Base-by-base conservation (phyloP, 805 yeast genomes). In the Candida pini region DNA sequence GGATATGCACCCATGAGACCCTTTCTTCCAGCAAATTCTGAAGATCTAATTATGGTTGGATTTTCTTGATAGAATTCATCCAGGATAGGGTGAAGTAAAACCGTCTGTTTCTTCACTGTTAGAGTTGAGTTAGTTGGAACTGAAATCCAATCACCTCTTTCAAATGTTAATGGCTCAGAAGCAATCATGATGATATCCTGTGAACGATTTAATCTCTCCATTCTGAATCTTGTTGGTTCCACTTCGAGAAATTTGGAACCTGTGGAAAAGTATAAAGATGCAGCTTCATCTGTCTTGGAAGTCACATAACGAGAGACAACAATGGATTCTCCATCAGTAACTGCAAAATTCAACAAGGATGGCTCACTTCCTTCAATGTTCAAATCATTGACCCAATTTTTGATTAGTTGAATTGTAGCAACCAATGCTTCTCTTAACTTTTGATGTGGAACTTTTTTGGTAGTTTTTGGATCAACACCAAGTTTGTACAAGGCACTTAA, bases 141-240 rank as follows among this genome's bases (percentile, higher is more conserved):
- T 4, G 96, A 81, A 33, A 90, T 84, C 98, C 98, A 92, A 60
- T 92, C 98, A 26, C 89, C 90, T 36, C 98, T 66, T 62, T 92
- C 97, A 58, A 92, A 92, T 0, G 98, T 92, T 38, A 92, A 68
- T 0, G 98, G 98, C 54, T 92, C 98, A 13, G 95, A 82, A 2
- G 98, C 96, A 32, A 92, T 46, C 80, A 92, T 82, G n/a, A 90
- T 81, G 13, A 92, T 90, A 58, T 87, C 90, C 58, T 90, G 97
- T 8, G 92, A 83, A 35, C 97, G 71, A 58, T 89, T 95, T 40
- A 85, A 66, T 35, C 98, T 71, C 59, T 92, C 97, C 96, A 92
- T 88, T 50, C 84, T 74, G 64, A 86, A 92, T 51, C 87, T 83
- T 15, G 96, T 95, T 2, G 95, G 96, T 42, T 78, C 83, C 51